Evolutionary conservation across 1,139 yeast species (phyloP).

Genomic region (Lodderomyces parapsilosis): DNA sequence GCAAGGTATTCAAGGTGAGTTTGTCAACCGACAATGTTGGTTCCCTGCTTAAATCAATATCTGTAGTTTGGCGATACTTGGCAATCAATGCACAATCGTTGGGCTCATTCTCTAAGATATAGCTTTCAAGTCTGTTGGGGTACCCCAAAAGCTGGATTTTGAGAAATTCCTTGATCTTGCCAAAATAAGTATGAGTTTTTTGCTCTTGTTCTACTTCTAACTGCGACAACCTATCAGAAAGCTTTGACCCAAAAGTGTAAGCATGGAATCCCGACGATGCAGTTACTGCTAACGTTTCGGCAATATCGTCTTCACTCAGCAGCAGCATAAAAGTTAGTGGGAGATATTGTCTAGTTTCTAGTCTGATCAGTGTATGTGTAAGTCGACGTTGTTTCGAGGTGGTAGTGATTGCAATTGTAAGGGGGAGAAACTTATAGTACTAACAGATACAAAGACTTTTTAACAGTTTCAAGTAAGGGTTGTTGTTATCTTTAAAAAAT

Average conservation of each 20-base stretch:
- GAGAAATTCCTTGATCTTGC: conserved; percentile 27
- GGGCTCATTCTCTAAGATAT: conserved; percentile 43
- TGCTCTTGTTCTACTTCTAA: conserved; percentile 13
- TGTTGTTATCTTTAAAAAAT: neutral
- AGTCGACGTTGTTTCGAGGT: too few relatives aligned
- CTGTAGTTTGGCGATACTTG: conserved; percentile 41
- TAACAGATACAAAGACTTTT: too few relatives aligned
- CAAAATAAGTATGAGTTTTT: conserved; percentile 21
- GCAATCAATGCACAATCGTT: conserved; percentile 56
- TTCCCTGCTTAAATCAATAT: conserved; percentile 29
- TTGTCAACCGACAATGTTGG: conserved; percentile 29
- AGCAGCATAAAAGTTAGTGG: too few relatives aligned
- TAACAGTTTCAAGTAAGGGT: too few relatives aligned
- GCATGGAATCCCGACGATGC: conserved; percentile 9
- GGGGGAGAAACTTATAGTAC: too few relatives aligned
- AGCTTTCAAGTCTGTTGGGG: conserved; percentile 38
- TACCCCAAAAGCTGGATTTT: conserved; percentile 24
- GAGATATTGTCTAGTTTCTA: too few relatives aligned
- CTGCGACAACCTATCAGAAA: neutral
- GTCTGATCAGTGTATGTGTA: too few relatives aligned
- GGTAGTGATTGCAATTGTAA: too few relatives aligned
- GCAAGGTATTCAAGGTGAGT: conserved; percentile 42
- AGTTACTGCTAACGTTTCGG: conserved; percentile 16
- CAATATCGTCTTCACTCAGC: conserved; percentile 14
- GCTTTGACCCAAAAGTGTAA: conserved; percentile 1